Base-by-base conservation (phyloP, 257 asterid species). In the Linderniella brevidens region DNA sequence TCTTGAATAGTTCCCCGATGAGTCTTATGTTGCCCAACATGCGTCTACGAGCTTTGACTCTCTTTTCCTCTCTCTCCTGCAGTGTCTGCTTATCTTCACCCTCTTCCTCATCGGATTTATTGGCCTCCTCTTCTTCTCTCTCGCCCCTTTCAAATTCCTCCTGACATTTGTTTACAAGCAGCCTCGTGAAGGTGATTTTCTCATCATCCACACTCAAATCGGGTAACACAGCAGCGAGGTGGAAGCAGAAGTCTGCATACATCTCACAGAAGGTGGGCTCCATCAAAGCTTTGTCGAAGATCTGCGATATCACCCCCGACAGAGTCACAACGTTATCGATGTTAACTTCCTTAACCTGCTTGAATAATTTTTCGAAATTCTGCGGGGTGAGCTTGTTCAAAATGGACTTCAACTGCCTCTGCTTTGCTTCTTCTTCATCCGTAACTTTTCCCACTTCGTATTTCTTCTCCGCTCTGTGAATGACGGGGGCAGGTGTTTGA, bases 211-310 rank as follows among this genome's bases (percentile, higher is more conserved):
- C 78, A 13, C 68, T 85, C 62, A 85, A 45, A 43, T 75, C 94
- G 49, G 96, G 99, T 46, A 90, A 76, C 53, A 49, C 93, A 0
- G 66, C 67, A 0, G 96, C 84, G 49, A 90, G 94, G 65, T 69
- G 92, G 64, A 37, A 58, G 65, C 96, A 90, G 62, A 85, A 90
- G 56, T 79, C 52, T 11, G 99, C 96, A 70, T 90, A 90, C 99
- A 86, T 90, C 86, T 90, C 92, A 48, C 99, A 90, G 53, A 90
- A 90, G 35, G 96, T 81, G 41, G 99, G 99, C 60, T 85, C 96
- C 88, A 59, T 90, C 60, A 90, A 53, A 58, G 99, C 96, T 62
- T 82, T 82, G 59, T 90, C 99, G 50, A 90, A 90, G 56, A 90
- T 90, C 68, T 90, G 99, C 1, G 99, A 73, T 46, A 86, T 85